phyloP scores from a whole-genome alignment of 306 rosid species.

The Quercus ilex region DNA sequence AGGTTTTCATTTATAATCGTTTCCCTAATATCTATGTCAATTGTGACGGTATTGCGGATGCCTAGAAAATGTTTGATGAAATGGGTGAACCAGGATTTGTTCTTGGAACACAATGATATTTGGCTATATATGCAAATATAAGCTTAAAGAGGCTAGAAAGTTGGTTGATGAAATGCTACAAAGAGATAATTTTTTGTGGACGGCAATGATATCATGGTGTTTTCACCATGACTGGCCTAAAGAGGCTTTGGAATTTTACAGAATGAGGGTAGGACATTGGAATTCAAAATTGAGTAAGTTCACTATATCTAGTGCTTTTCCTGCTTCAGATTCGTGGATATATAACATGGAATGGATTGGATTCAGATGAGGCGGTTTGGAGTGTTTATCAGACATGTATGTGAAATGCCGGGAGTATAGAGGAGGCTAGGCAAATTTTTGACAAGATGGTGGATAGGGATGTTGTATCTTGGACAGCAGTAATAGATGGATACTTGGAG shows the following conservation, averaged over 20 bases:
- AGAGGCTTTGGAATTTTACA: slow-evolving; percentile 56
- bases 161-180: slow-evolving; percentile 60
- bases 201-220: slow-evolving; percentile 49
- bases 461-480: no score
- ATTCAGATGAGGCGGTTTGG: slow-evolving; percentile 60
- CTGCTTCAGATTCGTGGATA: slow-evolving; percentile 58
- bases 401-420: slow-evolving; percentile 67
- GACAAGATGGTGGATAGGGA: no score
- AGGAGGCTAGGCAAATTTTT: slow-evolving; percentile 37
- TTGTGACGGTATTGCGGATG: slow-evolving; percentile 55
- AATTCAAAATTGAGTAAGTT: slow-evolving; percentile 45
- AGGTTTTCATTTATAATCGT: slow-evolving; percentile 43
- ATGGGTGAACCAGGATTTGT: slow-evolving; percentile 55
- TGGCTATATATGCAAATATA: slow-evolving; percentile 42
- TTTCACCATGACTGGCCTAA: slow-evolving; percentile 30
- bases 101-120: slow-evolving; percentile 71
- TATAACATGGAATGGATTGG: slow-evolving; percentile 42
- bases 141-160: slow-evolving; percentile 38
- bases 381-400: slow-evolving; percentile 53
- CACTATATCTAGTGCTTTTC: slow-evolving; percentile 48
- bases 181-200: slow-evolving; percentile 63
- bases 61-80: slow-evolving; percentile 51
- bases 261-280: slow-evolving; percentile 37
- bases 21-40: slow-evolving; percentile 44
- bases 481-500: no score